Evolutionary conservation across 2,329 filamentous ascomycete species (phyloP).

Genomic region (Fusarium compactum): DNA sequence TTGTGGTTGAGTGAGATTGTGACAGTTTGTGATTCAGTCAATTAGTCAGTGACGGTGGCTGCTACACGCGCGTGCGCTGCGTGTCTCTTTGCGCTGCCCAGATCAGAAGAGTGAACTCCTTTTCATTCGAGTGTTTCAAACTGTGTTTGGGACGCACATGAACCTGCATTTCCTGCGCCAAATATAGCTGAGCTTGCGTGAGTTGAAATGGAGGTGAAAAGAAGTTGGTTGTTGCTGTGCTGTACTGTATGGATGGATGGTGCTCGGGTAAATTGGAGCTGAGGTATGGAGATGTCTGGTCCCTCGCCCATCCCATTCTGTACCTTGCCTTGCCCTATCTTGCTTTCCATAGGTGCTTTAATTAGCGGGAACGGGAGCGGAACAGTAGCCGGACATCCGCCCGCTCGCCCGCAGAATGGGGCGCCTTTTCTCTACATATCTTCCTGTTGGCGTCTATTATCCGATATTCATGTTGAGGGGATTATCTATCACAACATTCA

Average conservation of each 20-base stretch:
- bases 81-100: conserved; percentile 15
- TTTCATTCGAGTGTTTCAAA: conserved; percentile 24
- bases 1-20: conserved; percentile 20
- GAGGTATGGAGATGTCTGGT: conserved; percentile 13
- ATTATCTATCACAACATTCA: neutral
- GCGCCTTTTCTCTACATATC: neutral
- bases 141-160: conserved; percentile 28
- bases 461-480: neutral
- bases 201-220: conserved; percentile 28
- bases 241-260: neutral
- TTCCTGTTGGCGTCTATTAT: neutral
- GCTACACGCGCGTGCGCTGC: conserved; percentile 10
- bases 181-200: conserved; percentile 27
- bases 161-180: conserved; percentile 8
- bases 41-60: neutral
- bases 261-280: conserved; percentile 8
- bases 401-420: conserved; percentile 20
- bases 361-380: conserved; percentile 17
- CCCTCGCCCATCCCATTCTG: neutral
- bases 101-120: neutral
- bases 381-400: conserved; percentile 19
- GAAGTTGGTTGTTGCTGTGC: conserved; percentile 9
- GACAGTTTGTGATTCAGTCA: conserved; percentile 12
- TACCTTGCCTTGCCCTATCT: neutral
- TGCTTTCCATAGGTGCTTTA: conserved; percentile 23